Percentiles rank a stretch among this genome's conserved stretches.
These are phyloP conservation scores for Strigomonas culicis DNA, from an alignment of 208 protist species.

Conservation along the genomic window DNA sequence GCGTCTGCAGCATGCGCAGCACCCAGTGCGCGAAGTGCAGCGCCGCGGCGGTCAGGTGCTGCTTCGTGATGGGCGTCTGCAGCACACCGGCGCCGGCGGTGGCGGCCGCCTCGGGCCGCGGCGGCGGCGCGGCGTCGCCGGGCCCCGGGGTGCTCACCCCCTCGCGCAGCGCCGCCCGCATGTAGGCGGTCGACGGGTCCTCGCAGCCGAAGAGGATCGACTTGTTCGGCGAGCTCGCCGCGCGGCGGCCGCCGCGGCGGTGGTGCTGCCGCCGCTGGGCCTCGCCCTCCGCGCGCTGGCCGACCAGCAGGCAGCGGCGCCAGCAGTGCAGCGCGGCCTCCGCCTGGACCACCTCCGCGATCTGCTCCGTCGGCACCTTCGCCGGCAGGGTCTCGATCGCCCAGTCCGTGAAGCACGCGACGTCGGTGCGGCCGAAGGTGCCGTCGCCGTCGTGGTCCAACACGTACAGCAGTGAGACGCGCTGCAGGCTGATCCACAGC, in stretches of 20 bases:
- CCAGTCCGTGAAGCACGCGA: constrained; percentile 57
- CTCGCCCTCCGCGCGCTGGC: constrained; percentile 15
- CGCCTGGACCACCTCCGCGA: constrained; percentile 51
- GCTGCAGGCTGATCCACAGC: constrained; percentile 51
- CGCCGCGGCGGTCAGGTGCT: constrained; percentile 24
- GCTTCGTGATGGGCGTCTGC: constrained; percentile 13
- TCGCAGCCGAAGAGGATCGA: not conserved
- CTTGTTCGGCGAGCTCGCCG: not conserved
- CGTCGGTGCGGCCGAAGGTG: constrained; percentile 37
- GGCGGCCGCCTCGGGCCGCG: not conserved
- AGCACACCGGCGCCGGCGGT: constrained; percentile 5
- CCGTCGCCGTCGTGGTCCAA: constrained; percentile 67
- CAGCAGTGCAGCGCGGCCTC: constrained; percentile 53
- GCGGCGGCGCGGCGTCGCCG: not conserved
- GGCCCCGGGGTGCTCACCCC: too few relatives aligned
- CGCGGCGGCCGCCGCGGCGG: not conserved
- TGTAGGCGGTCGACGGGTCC: not conserved
- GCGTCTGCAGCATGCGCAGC: constrained; percentile 33
- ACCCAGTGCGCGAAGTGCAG: constrained; percentile 54
- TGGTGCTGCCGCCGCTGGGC: constrained; percentile 16
- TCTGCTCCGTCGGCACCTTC: constrained; percentile 32
- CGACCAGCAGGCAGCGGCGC: constrained; percentile 36
- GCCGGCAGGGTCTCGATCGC: constrained; percentile 33
- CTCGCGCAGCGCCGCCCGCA: constrained; percentile 1
- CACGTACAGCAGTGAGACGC: constrained; percentile 56